Evolutionary conservation across 2,329 filamentous ascomycete species (phyloP).

Genomic region (Aspergillus texensis): DNA sequence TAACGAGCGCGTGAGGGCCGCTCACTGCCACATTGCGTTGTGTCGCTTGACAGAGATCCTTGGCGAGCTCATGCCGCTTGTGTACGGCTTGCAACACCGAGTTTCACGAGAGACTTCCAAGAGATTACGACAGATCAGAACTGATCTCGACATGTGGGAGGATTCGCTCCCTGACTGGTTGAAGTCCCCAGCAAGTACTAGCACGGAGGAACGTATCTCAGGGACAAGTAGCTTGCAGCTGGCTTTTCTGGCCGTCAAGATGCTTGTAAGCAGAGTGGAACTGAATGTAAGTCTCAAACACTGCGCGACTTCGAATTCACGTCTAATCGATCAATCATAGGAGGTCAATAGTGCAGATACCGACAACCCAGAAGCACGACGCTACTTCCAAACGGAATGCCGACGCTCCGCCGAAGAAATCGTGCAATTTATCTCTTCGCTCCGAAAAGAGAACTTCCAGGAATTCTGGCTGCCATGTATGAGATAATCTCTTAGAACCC

Average conservation of each 20-base stretch:
- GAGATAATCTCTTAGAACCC: slow-evolving; percentile 15
- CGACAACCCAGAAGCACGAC: slow-evolving; percentile 51
- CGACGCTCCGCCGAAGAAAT: slow-evolving; percentile 49
- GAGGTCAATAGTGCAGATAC: slow-evolving; percentile 46
- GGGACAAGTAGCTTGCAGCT: slow-evolving; percentile 50
- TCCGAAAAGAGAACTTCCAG: slow-evolving; percentile 50
- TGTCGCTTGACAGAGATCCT: slow-evolving; percentile 54
- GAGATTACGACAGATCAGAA: slow-evolving; percentile 48
- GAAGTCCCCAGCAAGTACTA: slow-evolving; percentile 34
- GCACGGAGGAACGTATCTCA: slow-evolving; percentile 36
- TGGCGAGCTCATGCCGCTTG: slow-evolving; percentile 49
- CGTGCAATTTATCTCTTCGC: slow-evolving; percentile 52
- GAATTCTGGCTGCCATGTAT: slow-evolving; percentile 57
- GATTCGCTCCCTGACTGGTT: slow-evolving; percentile 50
- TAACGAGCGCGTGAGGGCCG: slow-evolving; percentile 48
- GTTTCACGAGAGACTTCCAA: slow-evolving; percentile 48
- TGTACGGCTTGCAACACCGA: slow-evolving; percentile 49
- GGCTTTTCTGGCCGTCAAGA: slow-evolving; percentile 48
- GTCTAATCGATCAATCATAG: slow-evolving; percentile 26
- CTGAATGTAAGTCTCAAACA: slow-evolving; percentile 42
- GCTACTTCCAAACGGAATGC: slow-evolving; percentile 52
- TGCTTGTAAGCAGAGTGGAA: slow-evolving; percentile 51
- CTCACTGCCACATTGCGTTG: slow-evolving; percentile 56
- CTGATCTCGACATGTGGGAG: slow-evolving; percentile 50
- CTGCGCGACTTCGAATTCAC: neutral